phyloP scores from a whole-genome alignment of 2,329 filamentous ascomycete genomes.

The Exophiala lecanii-corni region DNA sequence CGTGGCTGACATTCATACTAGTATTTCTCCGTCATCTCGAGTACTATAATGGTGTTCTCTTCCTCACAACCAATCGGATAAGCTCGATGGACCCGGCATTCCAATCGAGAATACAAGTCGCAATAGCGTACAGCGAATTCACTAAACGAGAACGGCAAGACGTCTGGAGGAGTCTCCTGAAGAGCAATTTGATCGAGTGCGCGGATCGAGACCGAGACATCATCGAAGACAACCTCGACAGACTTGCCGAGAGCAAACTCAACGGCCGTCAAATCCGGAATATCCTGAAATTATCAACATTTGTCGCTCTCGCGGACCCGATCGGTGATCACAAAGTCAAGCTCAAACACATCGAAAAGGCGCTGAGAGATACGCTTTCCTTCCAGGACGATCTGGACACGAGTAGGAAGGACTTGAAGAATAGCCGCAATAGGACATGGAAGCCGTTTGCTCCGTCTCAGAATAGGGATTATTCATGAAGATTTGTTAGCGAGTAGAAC shows the following conservation, averaged over 20 bases:
- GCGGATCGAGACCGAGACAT: conserved; percentile 5
- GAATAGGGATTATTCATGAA: too few species aligned
- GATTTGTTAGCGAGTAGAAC: too few species aligned
- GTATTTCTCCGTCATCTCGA: conserved; percentile 34
- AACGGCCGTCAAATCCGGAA: conserved; percentile 12
- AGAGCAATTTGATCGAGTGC: conserved; percentile 3
- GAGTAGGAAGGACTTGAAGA: background rate
- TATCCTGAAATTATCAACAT: conserved; percentile 4
- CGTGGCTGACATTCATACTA: too few species aligned
- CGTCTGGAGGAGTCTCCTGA: conserved; percentile 2
- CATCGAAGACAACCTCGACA: conserved; percentile 1
- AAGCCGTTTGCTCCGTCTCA: too few species aligned
- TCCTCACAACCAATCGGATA: conserved; percentile 44
- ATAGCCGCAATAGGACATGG: too few species aligned
- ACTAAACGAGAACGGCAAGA: background rate
- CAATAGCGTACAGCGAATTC: conserved; percentile 1
- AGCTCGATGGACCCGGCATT: conserved; percentile 40
- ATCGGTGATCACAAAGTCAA: conserved; percentile 7
- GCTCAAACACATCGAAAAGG: conserved; percentile 10
- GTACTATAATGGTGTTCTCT: conserved; percentile 40
- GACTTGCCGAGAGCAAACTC: background rate
- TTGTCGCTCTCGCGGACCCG: conserved; percentile 4
- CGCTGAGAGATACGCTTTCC: conserved; percentile 4
- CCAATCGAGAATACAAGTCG: conserved; percentile 9
- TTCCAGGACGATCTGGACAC: conserved; percentile 8